Evolutionary conservation across 2,329 filamentous ascomycete species (phyloP).

Genomic region (Ramichloridium luteum): DNA sequence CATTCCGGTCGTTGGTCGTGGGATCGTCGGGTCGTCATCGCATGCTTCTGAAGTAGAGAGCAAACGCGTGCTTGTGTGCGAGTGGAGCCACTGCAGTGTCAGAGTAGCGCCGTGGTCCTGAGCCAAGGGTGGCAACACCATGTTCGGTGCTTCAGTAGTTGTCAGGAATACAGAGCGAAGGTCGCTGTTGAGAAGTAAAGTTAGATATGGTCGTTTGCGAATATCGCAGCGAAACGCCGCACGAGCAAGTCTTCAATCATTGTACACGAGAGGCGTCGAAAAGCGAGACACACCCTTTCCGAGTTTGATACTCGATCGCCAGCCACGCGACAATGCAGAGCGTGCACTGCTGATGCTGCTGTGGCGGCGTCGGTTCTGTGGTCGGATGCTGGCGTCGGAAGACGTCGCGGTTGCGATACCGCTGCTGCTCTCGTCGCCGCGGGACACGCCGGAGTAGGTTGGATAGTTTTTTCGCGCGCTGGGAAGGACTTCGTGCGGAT

Average conservation of each 20-base stretch:
- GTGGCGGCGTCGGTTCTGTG: not conserved
- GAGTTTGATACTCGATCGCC: not conserved
- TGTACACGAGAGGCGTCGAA: not conserved
- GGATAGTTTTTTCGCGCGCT: slow-evolving; percentile 24
- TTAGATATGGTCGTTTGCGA: too few relatives aligned
- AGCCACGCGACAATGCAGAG: not conserved
- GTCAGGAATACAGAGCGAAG: too few relatives aligned
- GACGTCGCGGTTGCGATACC: not conserved
- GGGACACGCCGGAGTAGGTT: slow-evolving; percentile 12
- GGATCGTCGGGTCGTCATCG: too few relatives aligned
- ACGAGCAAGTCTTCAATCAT: not conserved
- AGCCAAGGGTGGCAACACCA: too few relatives aligned
- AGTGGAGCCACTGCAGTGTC: too few relatives aligned
- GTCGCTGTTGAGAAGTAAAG: too few relatives aligned
- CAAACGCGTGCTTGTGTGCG: too few relatives aligned
- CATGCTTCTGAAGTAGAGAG: too few relatives aligned
- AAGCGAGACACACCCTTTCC: not conserved
- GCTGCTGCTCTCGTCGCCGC: not conserved
- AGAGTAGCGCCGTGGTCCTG: too few relatives aligned
- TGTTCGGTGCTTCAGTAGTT: too few relatives aligned
- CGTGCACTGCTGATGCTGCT: not conserved
- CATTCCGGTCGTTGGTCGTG: too few relatives aligned
- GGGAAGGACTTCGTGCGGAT: slow-evolving; percentile 22
- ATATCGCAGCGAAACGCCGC: too few relatives aligned
- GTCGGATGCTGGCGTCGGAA: not conserved